These are phyloP conservation scores for Pseudonitzschia multiseries DNA, from an alignment of 108 stramenopile genomes.

Conservation along the genomic window DNA sequence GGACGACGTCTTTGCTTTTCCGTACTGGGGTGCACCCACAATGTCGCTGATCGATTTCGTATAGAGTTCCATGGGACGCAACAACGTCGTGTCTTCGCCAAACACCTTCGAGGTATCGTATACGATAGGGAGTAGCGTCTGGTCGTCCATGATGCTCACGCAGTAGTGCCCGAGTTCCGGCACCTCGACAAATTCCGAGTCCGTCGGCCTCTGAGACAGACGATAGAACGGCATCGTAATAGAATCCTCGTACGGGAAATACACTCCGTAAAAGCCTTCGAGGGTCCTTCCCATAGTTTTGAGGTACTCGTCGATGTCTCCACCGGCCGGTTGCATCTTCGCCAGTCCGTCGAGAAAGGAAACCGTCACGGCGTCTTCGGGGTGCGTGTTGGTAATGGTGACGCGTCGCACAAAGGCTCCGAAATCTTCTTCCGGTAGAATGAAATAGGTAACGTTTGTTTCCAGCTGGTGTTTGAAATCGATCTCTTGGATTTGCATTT, in stretches of 20 bases:
- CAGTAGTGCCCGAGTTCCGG: constrained; percentile 75
- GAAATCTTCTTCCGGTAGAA: constrained; percentile 81
- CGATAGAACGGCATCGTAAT: constrained; percentile 75
- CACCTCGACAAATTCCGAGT: constrained; percentile 53
- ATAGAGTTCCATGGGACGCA: constrained; percentile 47
- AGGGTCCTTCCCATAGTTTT: constrained; percentile 73
- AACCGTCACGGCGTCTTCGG: constrained; percentile 31
- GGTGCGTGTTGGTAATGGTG: constrained; percentile 59
- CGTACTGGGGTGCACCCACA: constrained; percentile 53
- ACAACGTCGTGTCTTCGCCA: constrained; percentile 64
- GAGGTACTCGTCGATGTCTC: constrained; percentile 39
- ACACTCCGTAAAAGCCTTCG: constrained; percentile 77
- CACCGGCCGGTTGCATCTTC: constrained; percentile 68
- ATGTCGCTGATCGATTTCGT: constrained; percentile 45
- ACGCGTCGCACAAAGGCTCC: constrained; percentile 68
- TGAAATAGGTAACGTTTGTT: constrained; percentile 79
- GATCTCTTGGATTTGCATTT: constrained; percentile 66
- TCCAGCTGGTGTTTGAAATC: constrained; percentile 51
- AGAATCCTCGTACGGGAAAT: constrained; percentile 45
- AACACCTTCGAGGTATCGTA: constrained; percentile 78
- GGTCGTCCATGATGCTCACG: constrained; percentile 45
- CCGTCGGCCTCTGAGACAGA: constrained; percentile 52
- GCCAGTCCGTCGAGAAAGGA: constrained; percentile 75
- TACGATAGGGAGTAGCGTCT: constrained; percentile 66
- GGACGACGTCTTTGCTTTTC: constrained; percentile 67